These are phyloP conservation scores for Afroboletus lepidellus DNA, from an alignment of 1,284 basidiomycete genomes.

Conservation along the genomic window DNA sequence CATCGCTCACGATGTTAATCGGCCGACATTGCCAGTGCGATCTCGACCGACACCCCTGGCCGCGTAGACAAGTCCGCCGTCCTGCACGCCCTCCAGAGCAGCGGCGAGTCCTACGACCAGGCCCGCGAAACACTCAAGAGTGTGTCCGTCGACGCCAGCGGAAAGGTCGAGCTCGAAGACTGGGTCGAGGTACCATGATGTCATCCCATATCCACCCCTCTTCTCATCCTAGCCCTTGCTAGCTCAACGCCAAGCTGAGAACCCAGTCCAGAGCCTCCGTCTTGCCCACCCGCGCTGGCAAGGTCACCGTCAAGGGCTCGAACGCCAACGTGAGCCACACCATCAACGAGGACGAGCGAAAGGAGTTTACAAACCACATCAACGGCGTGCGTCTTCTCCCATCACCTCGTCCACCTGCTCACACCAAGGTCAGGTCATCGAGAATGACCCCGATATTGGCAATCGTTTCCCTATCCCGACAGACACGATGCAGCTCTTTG, in stretches of 20 bases:
- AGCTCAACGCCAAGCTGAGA: conserved; percentile 84
- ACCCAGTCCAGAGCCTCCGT: conserved; percentile 52
- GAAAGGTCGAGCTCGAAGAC: conserved; percentile 96
- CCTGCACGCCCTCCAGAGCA: conserved; percentile 72
- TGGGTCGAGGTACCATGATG: conserved; percentile 80
- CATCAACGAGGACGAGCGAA: conserved; percentile 95
- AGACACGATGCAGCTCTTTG: conserved; percentile 98
- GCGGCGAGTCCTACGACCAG: conserved; percentile 88
- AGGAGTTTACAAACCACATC: conserved; percentile 97
- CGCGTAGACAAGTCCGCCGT: conserved; percentile 82
- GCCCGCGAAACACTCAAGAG: conserved; percentile 91
- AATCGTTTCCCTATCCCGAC: conserved; percentile 89
- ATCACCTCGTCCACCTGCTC: neutral
- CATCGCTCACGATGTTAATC: neutral
- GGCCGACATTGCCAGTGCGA: conserved; percentile 48
- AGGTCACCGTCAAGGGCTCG: conserved; percentile 92
- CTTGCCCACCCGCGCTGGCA: conserved; percentile 77
- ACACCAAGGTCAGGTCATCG: conserved; percentile 65
- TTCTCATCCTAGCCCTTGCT: conserved; percentile 15
- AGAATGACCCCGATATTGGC: conserved; percentile 86
- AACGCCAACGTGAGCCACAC: conserved; percentile 97
- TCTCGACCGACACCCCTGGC: conserved; percentile 84
- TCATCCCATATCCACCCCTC: conserved; percentile 16
- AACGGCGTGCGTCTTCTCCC: conserved; percentile 61
- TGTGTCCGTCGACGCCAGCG: conserved; percentile 92